Base-by-base conservation (phyloP, 1,284 basidiomycete genomes). In the Ustilago bromivora region DNA sequence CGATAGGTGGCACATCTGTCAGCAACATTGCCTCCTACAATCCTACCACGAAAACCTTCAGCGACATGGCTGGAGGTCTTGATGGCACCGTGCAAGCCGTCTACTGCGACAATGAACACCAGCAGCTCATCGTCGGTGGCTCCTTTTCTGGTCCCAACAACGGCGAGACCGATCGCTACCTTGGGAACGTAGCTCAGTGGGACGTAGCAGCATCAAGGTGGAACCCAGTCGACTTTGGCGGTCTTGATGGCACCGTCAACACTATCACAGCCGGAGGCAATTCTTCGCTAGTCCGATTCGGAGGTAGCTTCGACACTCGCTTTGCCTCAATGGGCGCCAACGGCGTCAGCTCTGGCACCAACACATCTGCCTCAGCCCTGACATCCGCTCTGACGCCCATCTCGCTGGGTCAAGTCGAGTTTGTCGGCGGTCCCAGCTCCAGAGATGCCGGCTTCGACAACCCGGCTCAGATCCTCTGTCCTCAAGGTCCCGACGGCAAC, bases 51-150 rank as follows among this genome's bases (percentile, higher is more conserved):
- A 68, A 68, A 11, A 23, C 56, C 0, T 81, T 79, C 61, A 19
- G 34, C 47, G 58, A 62, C 32, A 68, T 84, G 60, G 77, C 64
- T 35, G 81, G 75, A 41, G 82, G 82, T 43, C 61, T 84, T 17
- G 84, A 94, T 76, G 95, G 93, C 47, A 87, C 89, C 53, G 90
- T 98, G 7, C 88, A 90, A 61, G 88, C 94, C 2, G 81, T 97
- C n/a, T 93, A 90, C 79, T 99, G 96, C 87, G 95, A 98, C 87
- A 80, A 89, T 12, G 88, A 89, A 55, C 89, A 90, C 71, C 88
- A 89, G 74, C 90, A 91, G 77, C 88, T 99, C 53, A 96, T 96
- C 92, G 92, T 90, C 23, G 94, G 95, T 34, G 96, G 96, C 31
- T 88, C 87, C 36, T 98, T 98, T 87, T 41, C 84, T 32, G 78